Percentiles rank a stretch among this genome's conserved stretches.
These are phyloP conservation scores for Cadophora sp. DNA, from an alignment of 2,329 filamentous ascomycete genomes.

Conservation along the genomic window DNA sequence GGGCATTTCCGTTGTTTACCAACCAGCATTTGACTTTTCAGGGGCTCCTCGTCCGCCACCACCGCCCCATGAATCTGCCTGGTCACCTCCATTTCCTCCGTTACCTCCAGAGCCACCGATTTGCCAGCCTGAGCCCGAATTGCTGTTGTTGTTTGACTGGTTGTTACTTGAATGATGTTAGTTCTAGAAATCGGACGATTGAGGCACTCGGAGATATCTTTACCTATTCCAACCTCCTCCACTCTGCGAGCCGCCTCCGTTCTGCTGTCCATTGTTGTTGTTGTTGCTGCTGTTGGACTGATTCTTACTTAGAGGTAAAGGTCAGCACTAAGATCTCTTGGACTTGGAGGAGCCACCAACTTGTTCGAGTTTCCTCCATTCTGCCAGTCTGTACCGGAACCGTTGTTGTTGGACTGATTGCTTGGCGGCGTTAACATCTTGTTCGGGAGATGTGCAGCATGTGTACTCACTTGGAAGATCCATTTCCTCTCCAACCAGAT, in stretches of 20 bases:
- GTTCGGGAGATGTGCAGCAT: background rate
- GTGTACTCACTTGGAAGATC: background rate
- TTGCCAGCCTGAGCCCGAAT: background rate
- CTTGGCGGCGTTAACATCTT: background rate
- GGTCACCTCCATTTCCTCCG: background rate
- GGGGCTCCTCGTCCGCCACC: background rate
- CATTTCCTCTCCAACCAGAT: constrained; percentile 16
- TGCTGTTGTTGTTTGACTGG: constrained; percentile 5
- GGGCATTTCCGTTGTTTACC: background rate
- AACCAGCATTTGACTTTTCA: background rate
- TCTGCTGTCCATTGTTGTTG: constrained; percentile 13
- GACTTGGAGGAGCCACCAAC: background rate
- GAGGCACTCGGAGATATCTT: no score
- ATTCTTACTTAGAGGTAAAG: background rate
- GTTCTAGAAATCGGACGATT: background rate
- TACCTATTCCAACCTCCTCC: constrained; percentile 12
- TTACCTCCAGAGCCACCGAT: background rate
- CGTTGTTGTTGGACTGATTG: constrained; percentile 9
- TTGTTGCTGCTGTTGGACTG: constrained; percentile 11
- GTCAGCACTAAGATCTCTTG: background rate
- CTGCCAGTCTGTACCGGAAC: background rate
- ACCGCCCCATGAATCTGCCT: no score
- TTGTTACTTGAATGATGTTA: constrained; percentile 1
- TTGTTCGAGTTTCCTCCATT: constrained; percentile 7
- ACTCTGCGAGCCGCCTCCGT: constrained; percentile 2